Base-by-base conservation (phyloP, 441 rosid species). In the Erodium moschatum region DNA sequence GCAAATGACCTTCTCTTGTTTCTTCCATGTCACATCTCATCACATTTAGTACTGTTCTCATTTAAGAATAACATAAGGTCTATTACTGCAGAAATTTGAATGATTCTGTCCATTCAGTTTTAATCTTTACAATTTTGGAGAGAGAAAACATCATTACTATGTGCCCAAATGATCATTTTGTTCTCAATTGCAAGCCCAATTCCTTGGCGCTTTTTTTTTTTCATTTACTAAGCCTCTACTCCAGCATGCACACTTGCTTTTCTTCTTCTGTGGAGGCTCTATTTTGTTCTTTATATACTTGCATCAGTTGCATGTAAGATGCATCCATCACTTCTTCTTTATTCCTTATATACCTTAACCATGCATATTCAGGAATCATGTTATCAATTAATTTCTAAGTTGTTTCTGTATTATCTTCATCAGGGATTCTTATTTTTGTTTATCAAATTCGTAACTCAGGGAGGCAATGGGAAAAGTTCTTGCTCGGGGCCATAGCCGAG, bases 401-500 rank as follows among this genome's bases (percentile, higher is more conserved):
- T 18, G 50, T 44, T 20, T 19, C 11, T 19, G 62, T 18, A 6
- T 6, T 18, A 18, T 56, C 62, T 56, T 56, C 62, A 56, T 56
- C 62, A 9, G 16, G 8, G 18, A 8, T 56, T 56, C 62, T 56
- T 5, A 56, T 56, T 18, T 56, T 56, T 56, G n/a, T 24, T 24
- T 24, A 7, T 56, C 62, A 56, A 56, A 56, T 56, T 56, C 18
- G 18, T 75, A 73, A 80, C 73, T 69, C 73, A 94, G 98, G 98
- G 98, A 94, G 81, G 97, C 98, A 66, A 94, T 94, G 96, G 97
- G 96, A 50, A 94, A 88, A 80, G 71, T 93, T 76, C 89, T 89
- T n/a, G 96, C 96, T 65, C 87, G 97, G 38, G 98, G 98, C 54
- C 98, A 93, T 64, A 93, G 98, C 75, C 82, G 98, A 35, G 96